Percentiles rank a stretch among this genome's conserved stretches.
Evolutionary conservation across 768 basidiomycete species (phyloP).

Genomic region (Phlebiopsis gigantea): DNA sequence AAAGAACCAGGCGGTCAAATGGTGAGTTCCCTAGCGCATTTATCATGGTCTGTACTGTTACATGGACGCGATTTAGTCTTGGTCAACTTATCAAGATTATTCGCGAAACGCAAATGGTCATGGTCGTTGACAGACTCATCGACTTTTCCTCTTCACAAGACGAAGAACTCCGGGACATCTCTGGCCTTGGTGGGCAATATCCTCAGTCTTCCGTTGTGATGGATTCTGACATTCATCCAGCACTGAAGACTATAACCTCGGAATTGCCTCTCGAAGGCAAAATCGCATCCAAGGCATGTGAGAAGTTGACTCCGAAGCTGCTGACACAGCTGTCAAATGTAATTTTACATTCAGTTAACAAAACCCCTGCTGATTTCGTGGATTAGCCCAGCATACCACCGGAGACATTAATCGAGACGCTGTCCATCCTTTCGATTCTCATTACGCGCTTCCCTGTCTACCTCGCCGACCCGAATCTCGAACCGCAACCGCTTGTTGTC

Average conservation of each 20-base stretch:
- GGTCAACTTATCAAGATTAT: constrained; percentile 90
- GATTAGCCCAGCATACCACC: constrained; percentile 63
- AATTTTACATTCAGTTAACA: constrained; percentile 14
- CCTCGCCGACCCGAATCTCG: constrained; percentile 46
- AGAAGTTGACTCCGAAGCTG: constrained; percentile 79
- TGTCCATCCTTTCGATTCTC: constrained; percentile 83
- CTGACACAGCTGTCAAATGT: constrained; percentile 77
- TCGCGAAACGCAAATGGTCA: constrained; percentile 74
- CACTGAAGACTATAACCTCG: constrained; percentile 90
- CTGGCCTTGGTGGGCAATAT: constrained; percentile 64
- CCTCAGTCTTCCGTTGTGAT: not conserved
- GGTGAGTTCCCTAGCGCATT: constrained; percentile 42
- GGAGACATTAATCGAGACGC: constrained; percentile 77
- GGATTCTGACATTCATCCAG: constrained; percentile 32
- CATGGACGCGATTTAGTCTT: constrained; percentile 42
- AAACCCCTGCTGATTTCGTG: not conserved
- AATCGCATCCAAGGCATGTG: constrained; percentile 73
- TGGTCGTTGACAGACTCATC: constrained; percentile 86
- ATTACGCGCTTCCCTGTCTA: constrained; percentile 78
- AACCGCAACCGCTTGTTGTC: constrained; percentile 57
- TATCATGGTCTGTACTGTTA: not conserved
- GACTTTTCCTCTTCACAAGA: constrained; percentile 82
- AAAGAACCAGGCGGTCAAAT: constrained; percentile 96
- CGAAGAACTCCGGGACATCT: constrained; percentile 92
- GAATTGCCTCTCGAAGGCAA: constrained; percentile 83